phyloP scores from a whole-genome alignment of 768 basidiomycete species.

The Termitomyces sp. region DNA sequence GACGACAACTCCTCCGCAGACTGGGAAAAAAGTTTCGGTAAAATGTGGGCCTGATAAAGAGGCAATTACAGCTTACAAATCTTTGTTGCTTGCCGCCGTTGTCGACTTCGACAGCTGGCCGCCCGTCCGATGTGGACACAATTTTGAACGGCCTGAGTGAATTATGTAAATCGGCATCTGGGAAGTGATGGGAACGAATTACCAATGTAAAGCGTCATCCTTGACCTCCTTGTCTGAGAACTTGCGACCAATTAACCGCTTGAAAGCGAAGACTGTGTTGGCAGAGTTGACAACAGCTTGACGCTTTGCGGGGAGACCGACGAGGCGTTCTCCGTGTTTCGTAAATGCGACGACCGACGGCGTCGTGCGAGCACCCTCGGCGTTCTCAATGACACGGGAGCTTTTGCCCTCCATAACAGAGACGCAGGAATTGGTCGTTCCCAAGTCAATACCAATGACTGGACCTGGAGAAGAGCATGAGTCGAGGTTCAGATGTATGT shows the following conservation, averaged over 20 bases:
- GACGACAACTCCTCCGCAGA: conserved; percentile 83
- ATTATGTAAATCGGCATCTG: background rate
- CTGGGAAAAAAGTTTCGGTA: conserved; percentile 31
- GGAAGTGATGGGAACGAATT: conserved; percentile 14
- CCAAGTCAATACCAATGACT: conserved; percentile 95
- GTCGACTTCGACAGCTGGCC: conserved; percentile 81
- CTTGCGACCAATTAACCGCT: conserved; percentile 91
- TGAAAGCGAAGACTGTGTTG: conserved; percentile 93
- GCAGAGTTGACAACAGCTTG: conserved; percentile 94
- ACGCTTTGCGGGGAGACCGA: conserved; percentile 94
- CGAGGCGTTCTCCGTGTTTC: conserved; percentile 94
- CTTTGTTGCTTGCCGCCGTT: conserved; percentile 78
- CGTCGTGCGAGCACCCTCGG: conserved; percentile 96
- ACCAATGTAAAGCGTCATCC: conserved; percentile 86
- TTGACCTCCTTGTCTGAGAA: conserved; percentile 92
- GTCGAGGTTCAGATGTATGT: background rate
- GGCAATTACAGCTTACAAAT: conserved; percentile 46
- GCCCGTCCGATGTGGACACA: conserved; percentile 62
- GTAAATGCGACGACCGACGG: conserved; percentile 99
- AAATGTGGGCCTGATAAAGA: background rate
- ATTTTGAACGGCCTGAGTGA: conserved; percentile 72
- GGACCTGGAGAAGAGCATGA: conserved; percentile 44
- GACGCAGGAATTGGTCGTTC: conserved; percentile 89
- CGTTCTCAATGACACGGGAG: conserved; percentile 93
- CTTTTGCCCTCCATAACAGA: conserved; percentile 95